Base-by-base conservation (phyloP, 768 basidiomycete species). In the Termitomyces heimii region DNA sequence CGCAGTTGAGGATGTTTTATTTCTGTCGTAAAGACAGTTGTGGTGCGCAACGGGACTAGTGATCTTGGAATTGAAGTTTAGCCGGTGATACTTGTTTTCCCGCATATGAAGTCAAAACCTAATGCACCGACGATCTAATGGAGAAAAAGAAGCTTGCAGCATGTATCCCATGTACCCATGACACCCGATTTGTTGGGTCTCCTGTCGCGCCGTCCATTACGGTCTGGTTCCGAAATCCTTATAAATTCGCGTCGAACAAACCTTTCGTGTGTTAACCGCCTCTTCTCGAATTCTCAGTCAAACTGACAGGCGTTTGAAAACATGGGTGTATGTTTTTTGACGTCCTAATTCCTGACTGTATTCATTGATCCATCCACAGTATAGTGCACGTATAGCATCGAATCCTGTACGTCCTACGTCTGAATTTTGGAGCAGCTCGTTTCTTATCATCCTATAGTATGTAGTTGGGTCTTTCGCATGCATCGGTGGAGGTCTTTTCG, bases 401-500 rank as follows among this genome's bases (percentile, higher is more conserved):
- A 84, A 84, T 68, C 82, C 83, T n/a, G 82, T 83, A 62, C 31
- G 65, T 63, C 8, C 6, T 34, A 12, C 8, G 7, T 20, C 5
- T 26, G 26, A 37, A 39, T 20, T 4, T 48, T 31, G 7, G 26
- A 16, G 28, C 2, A 18, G 14, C 10, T 40, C 24, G 40, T 10
- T 45, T 2, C 34, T 32, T 46, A 57, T 50, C 8, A 20, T 28
- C 5, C 9, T 43, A 29, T 60, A 89, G 87, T 89, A 89, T 68
- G 69, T 89, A 56, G 88, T 89, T 55, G 88, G 88, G 31, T 83
- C 85, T 18, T 90, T 90, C 70, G 88, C 88, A 69, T 90, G 88
- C 68, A 89, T 90, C 60, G 88, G 88, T 37, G 87, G 88, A 62
- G 85, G 85, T 49, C 80, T 90, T 37, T 90, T 89, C 66, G 88